Evolutionary conservation across 1,284 basidiomycete species (phyloP).

Genomic region (Marasmius oreades): DNA sequence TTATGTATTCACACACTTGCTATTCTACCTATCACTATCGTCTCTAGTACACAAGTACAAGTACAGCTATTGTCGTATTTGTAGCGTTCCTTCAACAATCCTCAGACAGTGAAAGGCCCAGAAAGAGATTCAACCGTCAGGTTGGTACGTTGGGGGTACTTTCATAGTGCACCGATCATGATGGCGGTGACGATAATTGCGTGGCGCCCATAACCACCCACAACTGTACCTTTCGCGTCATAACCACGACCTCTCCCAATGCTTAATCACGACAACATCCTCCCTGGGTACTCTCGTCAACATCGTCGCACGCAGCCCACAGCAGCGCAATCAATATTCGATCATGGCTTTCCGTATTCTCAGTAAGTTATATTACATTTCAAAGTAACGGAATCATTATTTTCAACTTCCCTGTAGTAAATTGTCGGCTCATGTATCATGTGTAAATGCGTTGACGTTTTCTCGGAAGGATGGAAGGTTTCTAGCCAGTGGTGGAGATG

Average conservation of each 20-base stretch:
- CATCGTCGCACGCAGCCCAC: neutral
- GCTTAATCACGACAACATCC: no score
- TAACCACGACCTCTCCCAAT: no score
- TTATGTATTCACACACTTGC: no score
- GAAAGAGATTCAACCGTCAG: no score
- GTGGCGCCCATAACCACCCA: neutral
- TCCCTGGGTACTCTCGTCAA: neutral
- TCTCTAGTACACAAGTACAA: neutral
- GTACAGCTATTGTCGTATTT: no score
- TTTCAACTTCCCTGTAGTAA: constrained; percentile 36
- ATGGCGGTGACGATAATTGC: no score
- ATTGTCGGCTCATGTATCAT: constrained; percentile 59
- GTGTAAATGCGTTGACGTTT: constrained; percentile 68
- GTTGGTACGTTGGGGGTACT: no score
- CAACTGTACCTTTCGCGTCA: neutral
- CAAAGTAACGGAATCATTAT: neutral
- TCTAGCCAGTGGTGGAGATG: constrained; percentile 76
- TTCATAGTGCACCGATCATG: no score
- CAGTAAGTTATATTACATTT: constrained; percentile 29
- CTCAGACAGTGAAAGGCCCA: no score
- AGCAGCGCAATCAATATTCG: constrained; percentile 20
- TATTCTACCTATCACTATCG: no score
- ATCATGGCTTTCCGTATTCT: constrained; percentile 42
- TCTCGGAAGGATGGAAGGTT: constrained; percentile 61
- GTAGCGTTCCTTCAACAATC: no score